These are phyloP conservation scores for Ciborinia camelliae DNA, from an alignment of 2,329 filamentous ascomycete species.

Conservation along the genomic window DNA sequence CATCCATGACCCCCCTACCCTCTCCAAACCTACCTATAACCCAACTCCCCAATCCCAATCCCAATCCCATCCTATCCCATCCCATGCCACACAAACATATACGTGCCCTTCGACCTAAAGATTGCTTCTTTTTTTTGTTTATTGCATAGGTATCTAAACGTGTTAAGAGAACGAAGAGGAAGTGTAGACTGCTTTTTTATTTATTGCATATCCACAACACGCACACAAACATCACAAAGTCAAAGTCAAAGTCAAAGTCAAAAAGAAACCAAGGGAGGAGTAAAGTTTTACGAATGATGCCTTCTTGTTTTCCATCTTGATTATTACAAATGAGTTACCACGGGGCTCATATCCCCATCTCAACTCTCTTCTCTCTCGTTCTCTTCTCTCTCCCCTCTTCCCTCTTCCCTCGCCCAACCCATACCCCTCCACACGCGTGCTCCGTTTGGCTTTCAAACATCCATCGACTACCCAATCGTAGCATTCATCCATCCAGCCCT, in stretches of 20 bases:
- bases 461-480: background rate
- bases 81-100: too few species aligned
- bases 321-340: slow-evolving; percentile 17
- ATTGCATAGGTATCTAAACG: too few species aligned
- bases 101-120: too few species aligned
- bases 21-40: too few species aligned
- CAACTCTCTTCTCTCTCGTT: background rate
- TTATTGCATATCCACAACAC: too few species aligned
- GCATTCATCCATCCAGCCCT: background rate
- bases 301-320: slow-evolving; percentile 9
- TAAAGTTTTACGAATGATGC: slow-evolving; percentile 9
- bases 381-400: background rate
- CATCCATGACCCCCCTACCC: too few species aligned
- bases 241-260: background rate
- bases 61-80: too few species aligned
- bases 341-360: slow-evolving; percentile 12
- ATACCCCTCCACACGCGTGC: background rate
- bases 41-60: too few species aligned
- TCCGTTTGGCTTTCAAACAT: background rate
- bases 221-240: background rate
- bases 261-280: background rate
- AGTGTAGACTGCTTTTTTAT: too few species aligned
- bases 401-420: background rate
- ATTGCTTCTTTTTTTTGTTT: too few species aligned
- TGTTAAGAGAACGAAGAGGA: too few species aligned